Conservation (phyloP, 1,284 basidiomycete species). For the Melampsora larici-populina region DNA sequence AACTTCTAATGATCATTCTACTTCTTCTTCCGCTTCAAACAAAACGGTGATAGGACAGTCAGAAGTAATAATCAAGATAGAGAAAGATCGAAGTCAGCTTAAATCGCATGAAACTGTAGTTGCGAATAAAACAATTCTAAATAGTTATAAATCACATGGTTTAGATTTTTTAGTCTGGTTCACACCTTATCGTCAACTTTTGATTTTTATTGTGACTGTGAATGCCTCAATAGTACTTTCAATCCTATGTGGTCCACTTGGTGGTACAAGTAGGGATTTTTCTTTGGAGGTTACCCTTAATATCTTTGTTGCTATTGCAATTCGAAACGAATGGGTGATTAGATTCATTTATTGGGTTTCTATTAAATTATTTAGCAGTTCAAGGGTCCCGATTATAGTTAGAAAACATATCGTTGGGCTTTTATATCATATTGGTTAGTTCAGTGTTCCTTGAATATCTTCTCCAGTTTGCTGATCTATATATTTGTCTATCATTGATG, state of each 20-base stretch:
- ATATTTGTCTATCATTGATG: neutral
- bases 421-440: conserved; percentile 13
- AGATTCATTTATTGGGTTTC: neutral
- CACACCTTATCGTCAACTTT: neutral
- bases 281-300: neutral
- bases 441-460: too few species aligned
- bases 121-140: too few species aligned
- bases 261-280: neutral
- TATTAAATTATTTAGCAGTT: neutral
- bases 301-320: neutral
- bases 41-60: too few species aligned
- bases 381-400: neutral
- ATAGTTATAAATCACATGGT: too few species aligned
- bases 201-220: too few species aligned
- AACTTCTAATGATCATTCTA: too few species aligned
- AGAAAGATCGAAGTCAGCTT: too few species aligned
- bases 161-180: neutral
- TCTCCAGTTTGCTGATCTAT: neutral
- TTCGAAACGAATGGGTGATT: neutral
- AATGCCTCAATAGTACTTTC: too few species aligned
- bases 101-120: too few species aligned
- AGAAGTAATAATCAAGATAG: too few species aligned
- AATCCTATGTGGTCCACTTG: too few species aligned
- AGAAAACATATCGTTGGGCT: neutral
- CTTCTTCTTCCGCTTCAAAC: too few species aligned